Conservation (phyloP, 345 rosid genomes). For the Citrus maxima region DNA sequence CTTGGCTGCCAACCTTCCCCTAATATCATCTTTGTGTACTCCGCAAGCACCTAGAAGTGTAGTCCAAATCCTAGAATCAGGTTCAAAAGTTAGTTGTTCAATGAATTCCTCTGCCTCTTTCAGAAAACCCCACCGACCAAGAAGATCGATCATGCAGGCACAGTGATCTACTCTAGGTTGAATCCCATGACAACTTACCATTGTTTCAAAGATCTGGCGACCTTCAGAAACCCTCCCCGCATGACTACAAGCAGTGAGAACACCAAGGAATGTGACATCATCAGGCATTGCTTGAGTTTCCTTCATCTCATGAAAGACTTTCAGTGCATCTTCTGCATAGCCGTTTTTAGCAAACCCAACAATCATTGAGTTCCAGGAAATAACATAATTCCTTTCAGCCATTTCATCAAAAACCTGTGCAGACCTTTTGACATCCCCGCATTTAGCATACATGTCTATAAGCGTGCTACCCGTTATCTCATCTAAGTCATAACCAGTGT, state of each 20-base stretch:
- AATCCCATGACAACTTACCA: conserved; percentile 57
- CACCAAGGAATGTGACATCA: conserved; percentile 87
- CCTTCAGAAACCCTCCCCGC: conserved; percentile 81
- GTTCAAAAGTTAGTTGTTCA: conserved; percentile 46
- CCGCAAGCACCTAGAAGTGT: conserved; percentile 87
- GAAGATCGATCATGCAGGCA: conserved; percentile 95
- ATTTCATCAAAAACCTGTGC: conserved; percentile 63
- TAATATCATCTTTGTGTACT: conserved; percentile 74
- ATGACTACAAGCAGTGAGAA: conserved; percentile 94
- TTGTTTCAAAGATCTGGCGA: conserved; percentile 53
- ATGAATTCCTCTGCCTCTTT: conserved; percentile 79
- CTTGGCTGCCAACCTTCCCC: conserved; percentile 67
- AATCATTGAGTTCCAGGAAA: conserved; percentile 91
- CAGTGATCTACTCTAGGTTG: conserved; percentile 72
- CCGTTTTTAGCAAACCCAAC: conserved; percentile 93
- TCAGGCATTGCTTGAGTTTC: conserved; percentile 57
- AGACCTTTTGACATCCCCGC: conserved; percentile 75
- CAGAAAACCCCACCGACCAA: conserved; percentile 86
- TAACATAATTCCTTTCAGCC: conserved; percentile 42
- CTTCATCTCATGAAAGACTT: conserved; percentile 59
- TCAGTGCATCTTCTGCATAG: conserved; percentile 75
- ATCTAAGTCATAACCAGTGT: conserved; percentile 60
- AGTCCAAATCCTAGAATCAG: conserved; percentile 82
- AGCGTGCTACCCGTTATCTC: conserved; percentile 76
- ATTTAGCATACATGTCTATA: conserved; percentile 96